These are phyloP conservation scores for Solanum pennellii DNA, from an alignment of 257 asterid species.

Conservation along the genomic window DNA sequence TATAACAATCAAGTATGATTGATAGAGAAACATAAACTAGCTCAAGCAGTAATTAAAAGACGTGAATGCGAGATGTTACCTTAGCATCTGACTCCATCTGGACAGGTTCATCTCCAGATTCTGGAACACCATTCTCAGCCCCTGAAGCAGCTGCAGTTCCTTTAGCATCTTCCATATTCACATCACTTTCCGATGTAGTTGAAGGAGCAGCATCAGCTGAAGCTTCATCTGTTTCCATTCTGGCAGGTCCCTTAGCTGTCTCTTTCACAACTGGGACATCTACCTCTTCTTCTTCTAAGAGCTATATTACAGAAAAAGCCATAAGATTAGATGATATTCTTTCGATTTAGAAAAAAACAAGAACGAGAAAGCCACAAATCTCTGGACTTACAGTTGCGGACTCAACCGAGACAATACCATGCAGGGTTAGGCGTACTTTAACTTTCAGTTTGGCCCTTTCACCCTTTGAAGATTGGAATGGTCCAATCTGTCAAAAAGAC, in stretches of 20 bases:
- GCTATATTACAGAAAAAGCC: conserved; percentile 24
- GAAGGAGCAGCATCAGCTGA: conserved; percentile 28
- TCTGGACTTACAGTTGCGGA: conserved; percentile 61
- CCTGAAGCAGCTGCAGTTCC: conserved; percentile 30
- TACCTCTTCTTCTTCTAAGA: conserved; percentile 81
- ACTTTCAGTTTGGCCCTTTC: conserved; percentile 70
- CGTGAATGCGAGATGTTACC: conserved; percentile 25
- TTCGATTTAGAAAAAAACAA: not conserved
- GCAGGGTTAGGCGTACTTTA: conserved; percentile 72
- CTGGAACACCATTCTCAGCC: conserved; percentile 62
- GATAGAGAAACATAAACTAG: not conserved
- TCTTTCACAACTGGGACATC: conserved; percentile 61
- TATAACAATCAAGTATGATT: not conserved
- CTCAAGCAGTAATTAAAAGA: not conserved
- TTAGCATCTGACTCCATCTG: conserved; percentile 80
- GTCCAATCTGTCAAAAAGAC: conserved; percentile 51
- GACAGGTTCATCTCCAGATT: conserved; percentile 48
- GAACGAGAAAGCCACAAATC: not conserved
- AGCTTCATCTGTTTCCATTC: conserved; percentile 60
- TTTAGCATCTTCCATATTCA: conserved; percentile 58
- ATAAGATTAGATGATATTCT: not conserved
- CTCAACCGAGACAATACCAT: conserved; percentile 72
- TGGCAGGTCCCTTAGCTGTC: conserved; percentile 38
- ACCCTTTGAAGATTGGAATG: conserved; percentile 53
- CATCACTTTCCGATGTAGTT: conserved; percentile 33